Evolutionary conservation across 1,284 basidiomycete genomes (phyloP).

Genomic region (Ceratorhiza oryzae-sativae): DNA sequence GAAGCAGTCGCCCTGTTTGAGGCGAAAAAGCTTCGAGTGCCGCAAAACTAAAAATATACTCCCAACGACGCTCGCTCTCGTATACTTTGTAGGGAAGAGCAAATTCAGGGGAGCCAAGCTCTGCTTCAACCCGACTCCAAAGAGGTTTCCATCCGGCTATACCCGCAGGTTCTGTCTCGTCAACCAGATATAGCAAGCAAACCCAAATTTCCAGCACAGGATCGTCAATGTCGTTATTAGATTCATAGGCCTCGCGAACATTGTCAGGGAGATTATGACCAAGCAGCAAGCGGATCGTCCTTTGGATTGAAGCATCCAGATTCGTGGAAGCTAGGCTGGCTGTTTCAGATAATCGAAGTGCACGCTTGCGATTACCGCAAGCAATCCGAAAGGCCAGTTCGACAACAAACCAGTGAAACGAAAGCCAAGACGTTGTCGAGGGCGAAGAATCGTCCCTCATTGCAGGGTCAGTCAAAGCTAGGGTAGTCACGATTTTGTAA

Average conservation of each 20-base stretch:
- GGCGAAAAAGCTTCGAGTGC: constrained; percentile 57
- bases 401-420: constrained; percentile 66
- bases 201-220: constrained; percentile 77
- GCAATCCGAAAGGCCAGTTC: constrained; percentile 60
- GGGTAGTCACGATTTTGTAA: not conserved
- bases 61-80: constrained; percentile 43
- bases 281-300: constrained; percentile 63
- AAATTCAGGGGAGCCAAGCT: constrained; percentile 10
- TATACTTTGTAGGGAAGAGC: constrained; percentile 43
- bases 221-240: constrained; percentile 57
- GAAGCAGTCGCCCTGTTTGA: constrained; percentile 74
- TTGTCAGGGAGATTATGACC: constrained; percentile 61
- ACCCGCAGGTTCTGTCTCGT: constrained; percentile 16
- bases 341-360: constrained; percentile 47
- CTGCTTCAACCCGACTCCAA: constrained; percentile 15
- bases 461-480: constrained; percentile 14
- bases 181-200: constrained; percentile 27
- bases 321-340: constrained; percentile 45
- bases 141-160: constrained; percentile 24
- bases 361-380: constrained; percentile 16
- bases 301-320: constrained; percentile 46
- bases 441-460: constrained; percentile 6
- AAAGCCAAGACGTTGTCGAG: constrained; percentile 48
- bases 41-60: constrained; percentile 50
- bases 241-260: constrained; percentile 54